Percentiles rank a stretch among this genome's conserved stretches.
Conservation (phyloP, 2,329 filamentous ascomycete genomes). For the Ceratocystis eucalypticola region DNA sequence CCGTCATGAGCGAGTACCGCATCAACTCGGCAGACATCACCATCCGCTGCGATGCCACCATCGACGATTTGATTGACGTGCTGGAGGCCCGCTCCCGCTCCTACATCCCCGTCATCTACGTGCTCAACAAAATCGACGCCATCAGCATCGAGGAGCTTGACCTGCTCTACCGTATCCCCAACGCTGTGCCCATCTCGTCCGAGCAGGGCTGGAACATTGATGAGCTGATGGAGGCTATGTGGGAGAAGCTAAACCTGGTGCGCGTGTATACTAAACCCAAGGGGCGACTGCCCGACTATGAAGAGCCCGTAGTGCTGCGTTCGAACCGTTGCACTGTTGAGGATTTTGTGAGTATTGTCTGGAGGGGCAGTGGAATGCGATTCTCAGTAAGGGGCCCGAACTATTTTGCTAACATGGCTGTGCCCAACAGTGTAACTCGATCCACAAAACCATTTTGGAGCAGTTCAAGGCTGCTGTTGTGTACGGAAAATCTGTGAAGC, state of each 20-base stretch:
- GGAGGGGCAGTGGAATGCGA: no score
- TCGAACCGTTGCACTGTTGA: slow-evolving; percentile 76
- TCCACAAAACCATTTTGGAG: slow-evolving; percentile 90
- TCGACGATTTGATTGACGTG: slow-evolving; percentile 93
- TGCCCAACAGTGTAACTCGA: slow-evolving; percentile 70
- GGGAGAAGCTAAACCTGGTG: slow-evolving; percentile 86
- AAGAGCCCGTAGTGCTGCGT: slow-evolving; percentile 76
- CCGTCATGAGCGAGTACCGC: slow-evolving; percentile 92
- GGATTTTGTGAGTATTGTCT: slow-evolving; percentile 65
- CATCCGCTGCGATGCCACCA: slow-evolving; percentile 92
- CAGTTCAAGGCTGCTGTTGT: slow-evolving; percentile 93
- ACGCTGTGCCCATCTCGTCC: slow-evolving; percentile 91
- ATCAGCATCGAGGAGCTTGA: slow-evolving; percentile 97
- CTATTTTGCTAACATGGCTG: background rate
- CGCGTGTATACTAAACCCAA: slow-evolving; percentile 98
- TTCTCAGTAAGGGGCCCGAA: no score
- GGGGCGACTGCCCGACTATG: slow-evolving; percentile 86
- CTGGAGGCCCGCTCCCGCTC: slow-evolving; percentile 87
- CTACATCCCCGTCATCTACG: slow-evolving; percentile 98
- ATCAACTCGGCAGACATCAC: slow-evolving; percentile 95
- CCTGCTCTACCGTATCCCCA: slow-evolving; percentile 88
- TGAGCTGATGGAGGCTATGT: slow-evolving; percentile 94
- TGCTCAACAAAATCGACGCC: slow-evolving; percentile 96
- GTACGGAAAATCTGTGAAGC: slow-evolving; percentile 95
- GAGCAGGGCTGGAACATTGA: slow-evolving; percentile 98